These are phyloP conservation scores for Samsoniella hepiali DNA, from an alignment of 2,329 filamentous ascomycete genomes.

Conservation along the genomic window DNA sequence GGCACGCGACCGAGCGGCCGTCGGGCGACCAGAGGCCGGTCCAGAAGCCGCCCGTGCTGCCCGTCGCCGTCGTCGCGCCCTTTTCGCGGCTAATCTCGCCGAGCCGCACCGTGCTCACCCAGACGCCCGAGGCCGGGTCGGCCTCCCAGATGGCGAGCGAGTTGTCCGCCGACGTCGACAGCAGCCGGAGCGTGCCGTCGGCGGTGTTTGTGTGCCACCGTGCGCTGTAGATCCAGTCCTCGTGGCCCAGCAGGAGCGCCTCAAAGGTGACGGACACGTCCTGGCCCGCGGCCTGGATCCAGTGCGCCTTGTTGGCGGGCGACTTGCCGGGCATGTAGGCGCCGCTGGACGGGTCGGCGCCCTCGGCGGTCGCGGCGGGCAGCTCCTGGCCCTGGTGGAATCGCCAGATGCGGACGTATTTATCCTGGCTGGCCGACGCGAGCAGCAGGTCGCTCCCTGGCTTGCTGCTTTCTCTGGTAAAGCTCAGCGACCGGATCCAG, in stretches of 20 bases:
- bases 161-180: conserved; percentile 93
- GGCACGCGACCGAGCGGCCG: conserved; percentile 70
- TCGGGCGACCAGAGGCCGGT: conserved; percentile 86
- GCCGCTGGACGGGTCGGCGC: conserved; percentile 55
- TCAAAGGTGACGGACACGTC: conserved; percentile 88
- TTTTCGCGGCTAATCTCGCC: conserved; percentile 95
- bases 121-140: conserved; percentile 79
- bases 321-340: conserved; percentile 65
- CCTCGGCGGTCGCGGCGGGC: conserved; percentile 51
- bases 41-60: conserved; percentile 96
- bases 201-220: conserved; percentile 60
- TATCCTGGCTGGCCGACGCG: conserved; percentile 94
- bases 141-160: conserved; percentile 91
- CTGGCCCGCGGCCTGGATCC: conserved; percentile 57
- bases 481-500: conserved; percentile 85
- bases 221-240: conserved; percentile 96
- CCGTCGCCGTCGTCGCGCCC: conserved; percentile 92
- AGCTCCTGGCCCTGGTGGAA: conserved; percentile 68
- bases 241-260: conserved; percentile 87
- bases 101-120: conserved; percentile 80
- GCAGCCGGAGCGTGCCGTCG: conserved; percentile 61
- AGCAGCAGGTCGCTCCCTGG: conserved; percentile 68
- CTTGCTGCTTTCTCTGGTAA: conserved; percentile 59
- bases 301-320: conserved; percentile 85
- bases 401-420: conserved; percentile 93